phyloP scores from a whole-genome alignment of 352 stramenopile species.

The Poterioochromonas sp. region DNA sequence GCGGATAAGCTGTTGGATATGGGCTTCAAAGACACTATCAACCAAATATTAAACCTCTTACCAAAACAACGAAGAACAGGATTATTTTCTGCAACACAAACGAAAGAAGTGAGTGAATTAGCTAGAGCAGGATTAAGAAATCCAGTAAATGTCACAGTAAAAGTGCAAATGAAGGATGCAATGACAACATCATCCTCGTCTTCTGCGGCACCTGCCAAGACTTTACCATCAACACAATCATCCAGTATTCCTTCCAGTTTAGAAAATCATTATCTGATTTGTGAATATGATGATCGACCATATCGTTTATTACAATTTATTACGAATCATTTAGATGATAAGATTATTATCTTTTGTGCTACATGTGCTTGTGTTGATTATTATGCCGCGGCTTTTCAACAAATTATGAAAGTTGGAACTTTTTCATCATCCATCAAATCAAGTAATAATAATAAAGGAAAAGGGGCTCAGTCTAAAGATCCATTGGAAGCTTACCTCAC shows the following conservation, averaged over 20 bases:
- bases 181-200: conserved; percentile 35
- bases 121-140: conserved; percentile 91
- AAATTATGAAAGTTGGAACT: conserved; percentile 45
- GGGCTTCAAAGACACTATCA: conserved; percentile 88
- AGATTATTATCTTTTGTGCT: conserved; percentile 97
- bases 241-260: conserved; percentile 61
- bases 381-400: conserved; percentile 76
- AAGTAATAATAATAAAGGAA: background rate
- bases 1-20: conserved; percentile 97
- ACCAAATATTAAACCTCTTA: conserved; percentile 81
- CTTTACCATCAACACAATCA: conserved; percentile 49
- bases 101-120: conserved; percentile 84
- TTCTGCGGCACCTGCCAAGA: background rate
- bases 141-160: conserved; percentile 91
- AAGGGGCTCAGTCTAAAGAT: background rate
- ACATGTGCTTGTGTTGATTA: conserved; percentile 98
- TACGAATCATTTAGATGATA: conserved; percentile 47
- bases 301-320: conserved; percentile 82
- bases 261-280: conserved; percentile 90
- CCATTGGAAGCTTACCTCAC: too few species aligned
- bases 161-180: conserved; percentile 59
- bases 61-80: conserved; percentile 93
- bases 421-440: conserved; percentile 38
- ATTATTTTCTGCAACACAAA: conserved; percentile 71
- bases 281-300: conserved; percentile 83